Percentiles rank a stretch among this genome's conserved stretches.
Conservation (phyloP, 129 eudicot genomes). For the Centaurea solstitialis region DNA sequence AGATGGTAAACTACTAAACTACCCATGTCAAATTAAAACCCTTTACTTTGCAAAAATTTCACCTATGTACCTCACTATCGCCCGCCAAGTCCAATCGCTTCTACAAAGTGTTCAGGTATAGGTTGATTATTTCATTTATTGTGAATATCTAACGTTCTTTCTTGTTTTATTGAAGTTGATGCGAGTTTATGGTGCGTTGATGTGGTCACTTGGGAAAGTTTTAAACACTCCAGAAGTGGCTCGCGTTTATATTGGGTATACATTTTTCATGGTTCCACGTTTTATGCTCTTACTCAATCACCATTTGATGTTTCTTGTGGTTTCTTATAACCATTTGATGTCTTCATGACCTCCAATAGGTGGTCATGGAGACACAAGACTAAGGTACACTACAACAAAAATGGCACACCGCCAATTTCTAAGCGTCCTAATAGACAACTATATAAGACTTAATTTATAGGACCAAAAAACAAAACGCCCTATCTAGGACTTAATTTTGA, state of each 20-base stretch:
- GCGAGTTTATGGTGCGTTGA: conserved; percentile 97
- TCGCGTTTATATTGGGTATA: conserved; percentile 93
- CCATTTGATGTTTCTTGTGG: not conserved
- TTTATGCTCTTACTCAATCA: not conserved
- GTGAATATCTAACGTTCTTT: not conserved
- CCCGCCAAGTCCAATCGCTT: not conserved
- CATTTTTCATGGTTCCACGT: not conserved
- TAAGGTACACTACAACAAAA: not conserved
- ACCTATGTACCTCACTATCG: not conserved
- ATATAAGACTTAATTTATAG: too few species aligned
- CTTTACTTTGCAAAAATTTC: not conserved
- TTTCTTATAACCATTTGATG: not conserved
- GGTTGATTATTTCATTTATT: not conserved
- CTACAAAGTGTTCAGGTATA: not conserved
- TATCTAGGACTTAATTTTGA: not conserved
- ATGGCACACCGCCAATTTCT: too few species aligned
- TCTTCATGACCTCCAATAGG: not conserved
- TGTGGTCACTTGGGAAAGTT: conserved; percentile 99
- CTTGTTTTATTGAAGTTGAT: conserved; percentile 53
- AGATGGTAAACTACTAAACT: not conserved
- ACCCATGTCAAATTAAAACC: not conserved
- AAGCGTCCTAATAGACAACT: too few species aligned
- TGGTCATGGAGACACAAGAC: not conserved
- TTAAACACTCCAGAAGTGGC: conserved; percentile 90
- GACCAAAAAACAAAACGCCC: too few species aligned